These are phyloP conservation scores for Trichoderma brevicompactum DNA, from an alignment of 2,329 filamentous ascomycete genomes.

Conservation along the genomic window DNA sequence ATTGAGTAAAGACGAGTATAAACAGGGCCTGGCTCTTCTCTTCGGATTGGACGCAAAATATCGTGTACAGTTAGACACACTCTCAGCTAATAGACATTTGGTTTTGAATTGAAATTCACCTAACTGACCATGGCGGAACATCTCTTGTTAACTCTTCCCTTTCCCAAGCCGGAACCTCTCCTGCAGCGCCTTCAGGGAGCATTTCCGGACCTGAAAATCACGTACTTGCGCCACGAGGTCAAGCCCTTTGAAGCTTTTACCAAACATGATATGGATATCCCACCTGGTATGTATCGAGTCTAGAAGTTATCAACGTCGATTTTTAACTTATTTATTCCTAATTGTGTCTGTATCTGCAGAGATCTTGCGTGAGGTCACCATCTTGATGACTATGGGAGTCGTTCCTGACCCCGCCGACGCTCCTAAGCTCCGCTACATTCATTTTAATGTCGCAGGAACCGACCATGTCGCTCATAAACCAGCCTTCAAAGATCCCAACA, in stretches of 20 bases:
- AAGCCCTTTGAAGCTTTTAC: conserved; percentile 4
- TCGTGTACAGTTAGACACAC: too few species aligned
- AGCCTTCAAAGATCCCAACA: conserved; percentile 1
- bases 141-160: conserved; percentile 16
- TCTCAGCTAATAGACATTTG: background rate
- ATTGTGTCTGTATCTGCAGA: background rate
- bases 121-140: background rate
- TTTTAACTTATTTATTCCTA: background rate
- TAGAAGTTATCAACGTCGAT: background rate
- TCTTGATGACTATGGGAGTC: conserved; percentile 9
- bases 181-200: background rate
- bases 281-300: conserved; percentile 4
- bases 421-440: conserved; percentile 16
- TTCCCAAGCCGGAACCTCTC: conserved; percentile 9
- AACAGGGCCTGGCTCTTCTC: background rate
- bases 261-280: conserved; percentile 20
- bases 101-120: background rate
- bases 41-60: background rate
- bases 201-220: conserved; percentile 12
- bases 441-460: background rate
- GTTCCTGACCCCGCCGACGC: conserved; percentile 13
- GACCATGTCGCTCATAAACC: conserved; percentile 17
- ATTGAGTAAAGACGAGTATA: background rate
- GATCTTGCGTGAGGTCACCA: conserved; percentile 10
- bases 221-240: conserved; percentile 9